Base-by-base conservation (phyloP, 768 basidiomycete species). In the Leccinellum luteum region DNA sequence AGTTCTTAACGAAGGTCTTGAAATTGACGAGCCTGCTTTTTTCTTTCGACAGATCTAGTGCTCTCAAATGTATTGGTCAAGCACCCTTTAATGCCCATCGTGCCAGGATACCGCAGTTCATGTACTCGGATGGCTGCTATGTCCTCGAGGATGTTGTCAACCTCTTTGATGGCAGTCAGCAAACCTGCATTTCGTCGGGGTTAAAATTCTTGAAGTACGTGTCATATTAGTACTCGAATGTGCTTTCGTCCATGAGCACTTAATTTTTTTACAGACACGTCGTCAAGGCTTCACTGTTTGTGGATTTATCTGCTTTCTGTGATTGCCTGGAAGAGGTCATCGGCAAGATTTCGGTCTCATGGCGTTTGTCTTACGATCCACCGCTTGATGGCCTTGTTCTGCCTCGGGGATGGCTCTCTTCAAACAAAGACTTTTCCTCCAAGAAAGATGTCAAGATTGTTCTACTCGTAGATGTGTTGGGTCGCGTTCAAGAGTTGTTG, bases 371-470 rank as follows among this genome's bases (percentile, higher is more conserved):
- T 38, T 59, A 13, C 21, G 21, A 13, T 6, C 58, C 44, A 0
- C 54, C 45, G 47, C 66, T 84, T 0, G 79, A 86, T 63, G 72
- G 75, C 15, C 60, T 83, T 27, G 78, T 79, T 5, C 73, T 87
- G 32, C 86, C 86, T 0, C 76, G 76, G 2, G 79, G 76, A 52
- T 87, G 85, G 84, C 63, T 85, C 19, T 32, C 72, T 15, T 17
- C 41, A 27, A 45, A 63, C 47, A 57, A 58, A 15, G 62, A 59
- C 55, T 60, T 64, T 52, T 67, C 27, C 8, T 17, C 1, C 0
- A 48, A 60, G 41, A 64, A 64, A 58, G 56, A 59, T 4, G 32
- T 57, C 38, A n/a, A 7, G n/a, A 73, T 78, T 64, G 81, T 0
- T 83, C 80, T 64, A 72, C 79, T 55, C 64, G 79, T 54, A 5